Base-by-base conservation (phyloP, 2,329 filamentous ascomycete species). In the Pseudocercospora fijiensis region DNA sequence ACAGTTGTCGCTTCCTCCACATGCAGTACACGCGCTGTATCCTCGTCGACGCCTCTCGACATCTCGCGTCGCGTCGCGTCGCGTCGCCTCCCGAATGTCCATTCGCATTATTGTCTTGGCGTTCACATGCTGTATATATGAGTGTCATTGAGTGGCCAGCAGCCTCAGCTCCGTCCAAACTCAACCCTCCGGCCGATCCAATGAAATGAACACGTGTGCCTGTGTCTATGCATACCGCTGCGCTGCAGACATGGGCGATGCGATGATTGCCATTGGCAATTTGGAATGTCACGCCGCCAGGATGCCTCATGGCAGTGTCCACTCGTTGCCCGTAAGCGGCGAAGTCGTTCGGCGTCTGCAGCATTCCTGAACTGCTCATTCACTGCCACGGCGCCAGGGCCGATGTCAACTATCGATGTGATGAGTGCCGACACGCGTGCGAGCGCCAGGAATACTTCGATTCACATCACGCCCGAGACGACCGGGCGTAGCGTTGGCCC, bases 351-450 rank as follows among this genome's bases (percentile, higher is more conserved):
- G 22, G 51, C 26, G 51, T 24, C 51, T 27, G 51, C 28, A 53
- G 51, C 11, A 30, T 27, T 53, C 24, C 51, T 53, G 45, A n/a
- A 49, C 2, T 20, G 18, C 45, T 30, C 51, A 26, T 28, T 13
- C 26, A 26, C 51, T 53, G 51, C 51, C 26, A 26, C 51, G 28
- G 51, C 51, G 22, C 27, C 45, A 22, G 45, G 22, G 51, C 51
- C 51, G 51, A 26, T n/a, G n/a, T n/a, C n/a, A n/a, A n/a, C n/a
- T n/a, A n/a, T n/a, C n/a, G n/a, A n/a, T 20, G 26, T 53, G 51
- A 27, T 28, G 37, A 28, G 51, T 53, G 51, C 51, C 51, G 51
- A 53, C 16, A 53, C 26, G 51, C 51, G 51, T 53, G 26, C 8
- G 26, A 53, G 16, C 11, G 51, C 51, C 51, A 53, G 27, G 51